Evolutionary conservation across 2,329 filamentous ascomycete genomes (phyloP).

Genomic region (Leptographium procerum): DNA sequence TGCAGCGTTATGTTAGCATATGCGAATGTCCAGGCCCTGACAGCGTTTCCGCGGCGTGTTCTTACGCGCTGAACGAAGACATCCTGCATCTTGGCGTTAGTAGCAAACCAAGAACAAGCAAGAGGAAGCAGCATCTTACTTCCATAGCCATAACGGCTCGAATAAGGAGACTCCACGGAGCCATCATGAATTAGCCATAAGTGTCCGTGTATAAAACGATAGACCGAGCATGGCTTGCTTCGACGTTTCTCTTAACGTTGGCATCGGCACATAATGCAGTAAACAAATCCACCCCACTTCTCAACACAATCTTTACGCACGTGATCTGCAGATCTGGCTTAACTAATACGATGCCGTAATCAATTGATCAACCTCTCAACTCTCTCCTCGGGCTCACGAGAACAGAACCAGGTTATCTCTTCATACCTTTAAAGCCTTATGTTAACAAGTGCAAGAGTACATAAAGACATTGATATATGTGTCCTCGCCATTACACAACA

Average conservation of each 20-base stretch:
- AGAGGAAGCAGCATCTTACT: not conserved
- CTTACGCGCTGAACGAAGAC: conserved; percentile 11
- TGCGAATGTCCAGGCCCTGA: not conserved
- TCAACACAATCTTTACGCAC: too few species aligned
- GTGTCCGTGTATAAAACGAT: not conserved
- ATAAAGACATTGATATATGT: too few species aligned
- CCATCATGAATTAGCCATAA: conserved; percentile 3
- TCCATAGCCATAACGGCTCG: conserved; percentile 10
- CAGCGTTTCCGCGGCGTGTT: not conserved
- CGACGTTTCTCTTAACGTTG: too few species aligned
- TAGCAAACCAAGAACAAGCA: not conserved
- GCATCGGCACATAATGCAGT: not conserved
- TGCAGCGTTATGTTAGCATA: not conserved
- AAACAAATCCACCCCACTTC: not conserved
- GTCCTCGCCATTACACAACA: too few species aligned
- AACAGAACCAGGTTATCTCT: too few species aligned
- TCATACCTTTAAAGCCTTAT: too few species aligned
- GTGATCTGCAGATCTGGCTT: not conserved
- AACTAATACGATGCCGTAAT: not conserved
- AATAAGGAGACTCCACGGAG: conserved; percentile 9
- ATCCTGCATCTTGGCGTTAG: conserved; percentile 3
- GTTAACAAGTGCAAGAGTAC: too few species aligned
- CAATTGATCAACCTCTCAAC: too few species aligned
- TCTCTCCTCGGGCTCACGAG: too few species aligned
- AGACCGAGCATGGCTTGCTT: not conserved